Evolutionary conservation across 2,329 filamentous ascomycete genomes (phyloP), one percentile per base, ranked within the genome.

Genomic region (Pezizomycotina sp.): DNA sequence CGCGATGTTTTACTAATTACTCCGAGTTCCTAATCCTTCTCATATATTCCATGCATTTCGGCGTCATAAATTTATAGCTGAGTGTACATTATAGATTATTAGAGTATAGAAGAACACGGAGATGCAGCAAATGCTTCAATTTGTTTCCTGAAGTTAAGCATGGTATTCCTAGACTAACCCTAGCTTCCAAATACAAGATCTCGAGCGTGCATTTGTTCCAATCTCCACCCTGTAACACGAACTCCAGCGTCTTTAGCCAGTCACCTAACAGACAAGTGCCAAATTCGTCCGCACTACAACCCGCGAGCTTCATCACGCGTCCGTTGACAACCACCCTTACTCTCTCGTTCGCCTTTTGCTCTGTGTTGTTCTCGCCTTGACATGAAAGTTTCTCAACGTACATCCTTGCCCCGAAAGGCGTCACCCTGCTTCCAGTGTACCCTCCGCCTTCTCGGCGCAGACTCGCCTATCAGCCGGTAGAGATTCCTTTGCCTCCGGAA

Each of bases 311-410:
- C 40, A 84, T 63, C 2, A 92, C 80, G 14, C 80, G 68, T 52
- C 91, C 82, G 57, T 93, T 92, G 22, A 93, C 62, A 41, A 93
- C 58, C 4, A 91, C 64, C 23, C 84, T 67, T 7, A 93, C 79
- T 34, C 77, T 62, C 55, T 89, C 77, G 52, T 81, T 70, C 2
- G 58, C 46, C n/a, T 58, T 55, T 7, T 48, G 48, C 2, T 54
- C 54, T n/a, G n/a, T n/a, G n/a, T n/a, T n/a, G n/a, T n/a, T n/a
- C n/a, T n/a, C n/a, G n/a, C n/a, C n/a, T n/a, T n/a, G n/a, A 55
- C 84, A 93, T 26, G 57, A 58, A 68, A 92, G 74, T 64, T 86
- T 89, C 64, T 93, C 84, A 22, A 93, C 70, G 55, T 91, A 92
- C 56, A 82, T 68, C 34, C 83, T 65, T 12, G 71, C 74, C 0